Evolutionary conservation across 345 rosid species (phyloP).

Genomic region (Rhodamnia rubescens): DNA sequence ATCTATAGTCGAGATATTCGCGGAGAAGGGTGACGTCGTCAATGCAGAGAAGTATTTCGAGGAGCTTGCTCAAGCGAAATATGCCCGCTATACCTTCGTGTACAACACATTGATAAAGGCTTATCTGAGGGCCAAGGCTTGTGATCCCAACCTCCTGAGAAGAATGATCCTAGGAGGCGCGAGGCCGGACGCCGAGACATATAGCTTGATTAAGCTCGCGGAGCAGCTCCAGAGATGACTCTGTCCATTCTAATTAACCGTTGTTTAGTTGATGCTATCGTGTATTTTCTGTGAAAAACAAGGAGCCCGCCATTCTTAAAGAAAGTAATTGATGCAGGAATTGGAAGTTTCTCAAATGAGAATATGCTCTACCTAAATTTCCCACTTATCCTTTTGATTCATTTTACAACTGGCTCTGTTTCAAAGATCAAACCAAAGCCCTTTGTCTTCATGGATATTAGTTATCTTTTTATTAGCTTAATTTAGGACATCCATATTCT

Average conservation of each 20-base stretch:
- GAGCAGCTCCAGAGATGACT: conserved; percentile 38
- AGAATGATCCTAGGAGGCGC: conserved; percentile 94
- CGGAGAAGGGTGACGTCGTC: conserved; percentile 61
- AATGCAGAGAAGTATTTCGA: conserved; percentile 68
- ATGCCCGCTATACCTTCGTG: conserved; percentile 64
- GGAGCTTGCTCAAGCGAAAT: conserved; percentile 57
- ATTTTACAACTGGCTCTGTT: not conserved
- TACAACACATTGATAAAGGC: conserved; percentile 70
- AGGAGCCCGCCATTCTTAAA: not conserved
- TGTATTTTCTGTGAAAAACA: not conserved
- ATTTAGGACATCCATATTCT: not conserved
- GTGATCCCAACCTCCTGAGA: conserved; percentile 61
- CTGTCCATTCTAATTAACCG: not conserved
- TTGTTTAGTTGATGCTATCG: not conserved
- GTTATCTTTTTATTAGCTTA: not conserved
- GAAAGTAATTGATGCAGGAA: not conserved
- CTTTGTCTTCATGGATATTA: not conserved
- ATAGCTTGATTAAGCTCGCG: conserved; percentile 64
- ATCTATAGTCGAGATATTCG: conserved; percentile 55
- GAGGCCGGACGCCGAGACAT: conserved; percentile 89
- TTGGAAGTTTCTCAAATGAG: not conserved
- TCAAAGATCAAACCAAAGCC: not conserved
- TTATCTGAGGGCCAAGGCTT: conserved; percentile 62
- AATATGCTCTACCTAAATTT: not conserved
- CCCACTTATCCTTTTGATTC: not conserved